Evolutionary conservation across 129 eudicot genomes (phyloP), one percentile per base, ranked within the genome.

Genomic region (Lactuca saligna): DNA sequence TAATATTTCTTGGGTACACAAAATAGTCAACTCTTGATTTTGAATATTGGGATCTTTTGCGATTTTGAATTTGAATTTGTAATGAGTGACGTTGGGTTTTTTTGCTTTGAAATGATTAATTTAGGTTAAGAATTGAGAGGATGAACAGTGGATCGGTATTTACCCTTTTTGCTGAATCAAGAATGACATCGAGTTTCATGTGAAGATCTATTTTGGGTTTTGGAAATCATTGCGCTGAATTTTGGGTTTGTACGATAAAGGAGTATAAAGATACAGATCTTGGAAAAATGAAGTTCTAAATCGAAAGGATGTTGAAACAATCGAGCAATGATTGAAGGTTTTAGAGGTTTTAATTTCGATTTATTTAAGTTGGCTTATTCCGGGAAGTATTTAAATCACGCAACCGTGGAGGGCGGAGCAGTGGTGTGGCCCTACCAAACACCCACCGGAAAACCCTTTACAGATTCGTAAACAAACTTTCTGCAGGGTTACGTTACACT

Each of bases 51-150:
- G 17, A 54, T 39, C 39, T 13, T 53, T 38, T 57, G 56, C 5
- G 12, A 56, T 66, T 65, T 57, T 55, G 50, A 16, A 74, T 66
- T 57, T 39, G 57, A 33, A 74, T 55, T 56, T 74, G 57, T 61
- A 73, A 37, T 17, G 0, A 65, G 56, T 16, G 35, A 29, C 14
- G 56, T 29, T 42, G 66, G 57, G 57, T 54, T 65, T 11, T 65
- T 7, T 39, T 57, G 12, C 15, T 57, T 57, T 58, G 34, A 12
- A 58, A 58, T 29, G 33, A 7, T 3, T 13, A 59, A 17, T 3
- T 59, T 65, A 15, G 7, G 31, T 33, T 44, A 57, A 15, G 1
- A 66, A 74, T 46, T 59, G 57, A 65, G 39, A 62, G 32, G 33
- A 69, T 58, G 46, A 16, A 42, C 33, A 38, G 54, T 35, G 56